phyloP scores from a whole-genome alignment of 495 filamentous ascomycete species.

The Cryomyces minteri region DNA sequence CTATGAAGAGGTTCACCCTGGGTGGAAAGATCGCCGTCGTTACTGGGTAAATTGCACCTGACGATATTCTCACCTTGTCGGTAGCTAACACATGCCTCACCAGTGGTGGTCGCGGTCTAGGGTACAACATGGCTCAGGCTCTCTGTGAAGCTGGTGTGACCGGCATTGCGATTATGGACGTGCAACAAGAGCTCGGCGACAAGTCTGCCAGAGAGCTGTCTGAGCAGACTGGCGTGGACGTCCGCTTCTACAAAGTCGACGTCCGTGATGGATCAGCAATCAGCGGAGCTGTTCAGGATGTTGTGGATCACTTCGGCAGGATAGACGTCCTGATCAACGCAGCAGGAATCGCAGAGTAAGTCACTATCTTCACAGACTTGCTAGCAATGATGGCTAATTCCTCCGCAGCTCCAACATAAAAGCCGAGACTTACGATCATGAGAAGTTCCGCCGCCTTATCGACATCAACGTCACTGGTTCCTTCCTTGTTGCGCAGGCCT shows the following conservation, averaged over 20 bases:
- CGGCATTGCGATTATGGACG: conserved; percentile 56
- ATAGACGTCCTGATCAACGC: conserved; percentile 66
- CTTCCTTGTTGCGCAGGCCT: conserved; percentile 47
- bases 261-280: conserved; percentile 49
- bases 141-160: conserved; percentile 55
- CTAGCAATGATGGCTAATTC: neutral
- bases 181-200: conserved; percentile 54
- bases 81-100: conserved; percentile 1
- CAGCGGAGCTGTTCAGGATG: conserved; percentile 37
- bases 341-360: conserved; percentile 66
- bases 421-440: conserved; percentile 33
- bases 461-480: conserved; percentile 62
- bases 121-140: conserved; percentile 59
- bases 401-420: conserved; percentile 42
- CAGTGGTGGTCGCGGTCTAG: conserved; percentile 59
- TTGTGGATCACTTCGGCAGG: conserved; percentile 39
- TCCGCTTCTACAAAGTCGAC: conserved; percentile 54
- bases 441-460: conserved; percentile 51
- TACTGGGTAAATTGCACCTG: conserved; percentile 38
- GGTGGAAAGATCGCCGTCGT: conserved; percentile 50
- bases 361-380: neutral
- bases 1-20: conserved; percentile 44
- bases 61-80: neutral
- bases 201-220: conserved; percentile 44
- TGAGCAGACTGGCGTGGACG: conserved; percentile 46